Base-by-base conservation (phyloP, 768 basidiomycete genomes). In the Sarcomyxa edulis region DNA sequence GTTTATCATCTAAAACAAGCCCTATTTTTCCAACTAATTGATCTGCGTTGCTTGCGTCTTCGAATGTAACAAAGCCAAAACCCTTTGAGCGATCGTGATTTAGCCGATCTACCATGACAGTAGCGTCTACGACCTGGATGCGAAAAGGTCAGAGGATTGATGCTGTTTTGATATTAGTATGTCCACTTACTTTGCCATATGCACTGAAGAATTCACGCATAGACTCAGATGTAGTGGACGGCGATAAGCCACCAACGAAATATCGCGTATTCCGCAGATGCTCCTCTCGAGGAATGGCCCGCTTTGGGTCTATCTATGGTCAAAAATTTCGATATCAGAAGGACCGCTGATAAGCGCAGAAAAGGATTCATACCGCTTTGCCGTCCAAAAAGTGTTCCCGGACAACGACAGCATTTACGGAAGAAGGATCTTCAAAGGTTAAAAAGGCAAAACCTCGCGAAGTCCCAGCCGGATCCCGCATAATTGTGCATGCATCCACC, bases 381-480 rank as follows among this genome's bases (percentile, higher is more conserved):
- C 87, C 87, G 44, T 91, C 88, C 9, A 91, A 63, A 41, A 69
- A 50, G 55, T 91, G 88, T 39, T 81, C 78, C 31, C 74, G 70
- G 7, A 69, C 62, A 50, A 88, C 69, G 25, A 91, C 88, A 5
- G 65, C 62, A 44, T 69, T 76, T 18, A 89, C 81, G 7, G 76
- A 67, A 22, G 70, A 61, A 3, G 82, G 55, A 32, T 85, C 78
- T 51, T 80, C 77, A 53, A 89, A 91, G 3, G 88, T 91, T 52
- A 91, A 61, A 54, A 91, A 91, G 0, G 85, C 88, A 57, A 91
- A 91, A 1, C 88, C 88, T 46, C 87, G 66, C 16, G 88, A 90
- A 12, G 84, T 74, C 11, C 84, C 76, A 14, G 61, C 70, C 5
- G 77, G 73, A 58, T 90, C 88, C 43, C 86, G 81, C 87, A 91